These are phyloP conservation scores for Psilocybe tampanensis DNA, from an alignment of 768 basidiomycete genomes.

Conservation along the genomic window DNA sequence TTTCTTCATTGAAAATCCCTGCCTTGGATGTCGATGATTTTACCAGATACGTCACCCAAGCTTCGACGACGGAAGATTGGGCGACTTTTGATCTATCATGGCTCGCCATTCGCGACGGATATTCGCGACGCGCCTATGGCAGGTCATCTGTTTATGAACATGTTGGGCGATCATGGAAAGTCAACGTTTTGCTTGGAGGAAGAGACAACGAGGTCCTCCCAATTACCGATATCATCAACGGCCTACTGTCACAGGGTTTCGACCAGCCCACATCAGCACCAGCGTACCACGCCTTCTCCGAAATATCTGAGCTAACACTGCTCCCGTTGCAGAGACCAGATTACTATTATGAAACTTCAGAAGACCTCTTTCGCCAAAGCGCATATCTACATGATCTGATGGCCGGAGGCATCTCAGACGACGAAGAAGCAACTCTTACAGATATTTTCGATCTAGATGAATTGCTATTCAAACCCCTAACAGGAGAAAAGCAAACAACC, in stretches of 20 bases:
- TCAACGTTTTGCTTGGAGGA: background rate
- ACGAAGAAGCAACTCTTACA: background rate
- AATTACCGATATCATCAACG: background rate
- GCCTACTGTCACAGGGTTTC: background rate
- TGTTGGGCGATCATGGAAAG: background rate
- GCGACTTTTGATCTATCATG: background rate
- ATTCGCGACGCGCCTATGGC: background rate
- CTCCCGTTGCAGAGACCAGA: background rate
- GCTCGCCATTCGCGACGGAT: background rate
- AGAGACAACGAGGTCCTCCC: background rate
- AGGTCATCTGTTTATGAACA: background rate
- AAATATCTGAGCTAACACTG: slow-evolving; percentile 1
- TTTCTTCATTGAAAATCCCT: background rate
- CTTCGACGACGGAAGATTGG: background rate
- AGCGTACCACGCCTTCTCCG: background rate
- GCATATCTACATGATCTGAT: background rate
- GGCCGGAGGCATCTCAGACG: background rate
- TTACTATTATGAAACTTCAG: background rate
- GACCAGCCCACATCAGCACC: background rate
- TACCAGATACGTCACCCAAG: background rate
- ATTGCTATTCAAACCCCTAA: background rate
- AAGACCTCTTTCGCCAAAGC: background rate
- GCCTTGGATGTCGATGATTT: background rate
- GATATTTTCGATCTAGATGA: background rate
- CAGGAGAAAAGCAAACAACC: background rate